A percentile compares a stretch with the other conserved stretches of the same genome.
phyloP scores from a whole-genome alignment of 1,284 basidiomycete species.

The Tilletia walkeri region DNA sequence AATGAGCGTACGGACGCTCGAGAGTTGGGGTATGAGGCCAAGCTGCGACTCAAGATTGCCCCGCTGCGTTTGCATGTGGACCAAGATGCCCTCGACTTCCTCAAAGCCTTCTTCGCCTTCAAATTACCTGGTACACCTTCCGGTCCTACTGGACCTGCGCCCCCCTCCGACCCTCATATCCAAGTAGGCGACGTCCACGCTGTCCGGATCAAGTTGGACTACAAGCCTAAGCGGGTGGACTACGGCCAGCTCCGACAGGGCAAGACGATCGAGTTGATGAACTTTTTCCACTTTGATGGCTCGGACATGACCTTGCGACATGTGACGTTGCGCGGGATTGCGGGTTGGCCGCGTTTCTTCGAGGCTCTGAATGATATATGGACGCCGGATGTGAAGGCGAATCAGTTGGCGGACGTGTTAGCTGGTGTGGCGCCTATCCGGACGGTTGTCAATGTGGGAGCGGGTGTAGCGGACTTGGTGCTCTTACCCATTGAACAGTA shows the following conservation, averaged over 20 bases:
- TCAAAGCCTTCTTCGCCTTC: slow-evolving; percentile 94
- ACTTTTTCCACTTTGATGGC: slow-evolving; percentile 99
- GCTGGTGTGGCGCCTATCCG: slow-evolving; percentile 95
- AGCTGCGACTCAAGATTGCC: slow-evolving; percentile 62
- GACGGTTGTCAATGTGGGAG: slow-evolving; percentile 84
- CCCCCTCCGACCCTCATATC: slow-evolving; percentile 9
- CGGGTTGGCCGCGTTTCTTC: slow-evolving; percentile 81
- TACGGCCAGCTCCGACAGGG: slow-evolving; percentile 79
- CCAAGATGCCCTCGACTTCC: slow-evolving; percentile 95
- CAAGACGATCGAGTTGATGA: slow-evolving; percentile 94
- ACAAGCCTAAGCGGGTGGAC: slow-evolving; percentile 95
- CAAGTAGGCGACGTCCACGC: slow-evolving; percentile 84
- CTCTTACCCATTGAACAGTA: slow-evolving; percentile 95
- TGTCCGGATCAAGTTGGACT: slow-evolving; percentile 81
- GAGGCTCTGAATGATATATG: slow-evolving; percentile 92
- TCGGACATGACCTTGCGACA: slow-evolving; percentile 96
- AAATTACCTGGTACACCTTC: slow-evolving; percentile 58
- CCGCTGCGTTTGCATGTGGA: slow-evolving; percentile 91
- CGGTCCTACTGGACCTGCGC: neutral
- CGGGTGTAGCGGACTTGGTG: slow-evolving; percentile 90
- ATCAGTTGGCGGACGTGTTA: slow-evolving; percentile 92
- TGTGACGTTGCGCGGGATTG: slow-evolving; percentile 83
- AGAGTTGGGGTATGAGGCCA: slow-evolving; percentile 62
- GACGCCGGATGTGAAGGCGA: slow-evolving; percentile 98
- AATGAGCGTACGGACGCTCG: slow-evolving; percentile 56